Base-by-base conservation (phyloP, 805 yeast species). In the Candida jianshihensis region DNA sequence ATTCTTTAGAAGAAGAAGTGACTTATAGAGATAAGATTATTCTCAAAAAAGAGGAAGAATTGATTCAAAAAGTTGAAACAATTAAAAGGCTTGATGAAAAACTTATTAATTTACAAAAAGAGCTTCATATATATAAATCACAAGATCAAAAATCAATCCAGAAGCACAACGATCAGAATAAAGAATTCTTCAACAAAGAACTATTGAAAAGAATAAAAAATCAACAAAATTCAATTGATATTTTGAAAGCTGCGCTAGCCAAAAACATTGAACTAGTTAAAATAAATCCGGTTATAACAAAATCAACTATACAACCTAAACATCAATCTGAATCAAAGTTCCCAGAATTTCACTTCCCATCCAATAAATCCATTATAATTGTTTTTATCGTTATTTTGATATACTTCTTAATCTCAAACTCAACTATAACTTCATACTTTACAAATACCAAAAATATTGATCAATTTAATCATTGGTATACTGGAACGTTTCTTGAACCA, bases 21-120 rank as follows among this genome's bases (percentile, higher is more conserved):
- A 4, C 36, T 0, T 53, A 49, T 35, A 39, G 55, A 25, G 57
- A 53, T 33, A 32, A 40, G 26, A 16, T 53, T 8, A 44, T 53
- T 2, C 3, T 44, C 15, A 39, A 46, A 5, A 48, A 40, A 16
- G 46, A 46, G 4, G 15, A 35, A 5, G 37, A 35, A 6, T 26
- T 51, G 6, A 21, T 31, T 5, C 24, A 31, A n/a, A 44, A 41
- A 22, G 34, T 41, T 8, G 17, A 22, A 2, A 36, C 21, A 19
- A 37, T 48, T 7, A 33, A 27, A 12, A 19, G 29, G 3, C 30
- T 49, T 26, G 41, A 39, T 32, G 34, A 22, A 22, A 37, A 19
- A 29, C 36, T 37, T 4, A 19, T n/a, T 10, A 21, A 27, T 5
- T 31, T 27, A 13, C 38, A 34, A 21, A 41, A 26, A 28, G 46